These are phyloP conservation scores for Steccherinum ochraceum DNA, from an alignment of 768 basidiomycete genomes.

Conservation along the genomic window DNA sequence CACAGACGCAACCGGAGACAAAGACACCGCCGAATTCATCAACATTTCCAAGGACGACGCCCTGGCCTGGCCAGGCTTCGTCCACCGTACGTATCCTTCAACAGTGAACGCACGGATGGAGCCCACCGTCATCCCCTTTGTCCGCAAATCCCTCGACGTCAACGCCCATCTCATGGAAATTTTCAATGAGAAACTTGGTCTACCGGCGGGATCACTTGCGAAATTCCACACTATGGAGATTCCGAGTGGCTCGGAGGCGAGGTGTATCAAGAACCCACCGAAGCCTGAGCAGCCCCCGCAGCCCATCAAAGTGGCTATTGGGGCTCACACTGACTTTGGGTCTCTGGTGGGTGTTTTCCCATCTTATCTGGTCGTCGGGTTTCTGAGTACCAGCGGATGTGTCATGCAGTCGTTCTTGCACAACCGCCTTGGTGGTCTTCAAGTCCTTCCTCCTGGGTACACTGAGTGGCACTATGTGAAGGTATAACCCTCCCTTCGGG, in stretches of 20 bases:
- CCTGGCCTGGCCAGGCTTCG: conserved; percentile 20
- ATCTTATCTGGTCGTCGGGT: neutral
- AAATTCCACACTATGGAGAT: conserved; percentile 20
- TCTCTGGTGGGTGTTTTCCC: conserved; percentile 22
- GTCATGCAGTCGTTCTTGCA: conserved; percentile 51
- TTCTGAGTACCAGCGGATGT: neutral
- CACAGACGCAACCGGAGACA: conserved; percentile 23
- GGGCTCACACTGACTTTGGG: conserved; percentile 32
- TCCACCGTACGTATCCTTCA: conserved; percentile 25
- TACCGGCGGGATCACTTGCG: conserved; percentile 21
- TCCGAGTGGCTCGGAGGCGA: conserved; percentile 25
- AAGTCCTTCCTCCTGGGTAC: conserved; percentile 54
- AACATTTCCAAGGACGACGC: conserved; percentile 30
- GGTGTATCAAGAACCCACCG: conserved; percentile 28
- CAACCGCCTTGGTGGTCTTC: conserved; percentile 62
- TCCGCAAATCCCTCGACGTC: conserved; percentile 21
- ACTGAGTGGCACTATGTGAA: conserved; percentile 64
- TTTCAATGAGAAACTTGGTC: conserved; percentile 23
- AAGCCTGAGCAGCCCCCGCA: conserved; percentile 10
- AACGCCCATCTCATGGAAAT: conserved; percentile 21
- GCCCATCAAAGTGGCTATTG: conserved; percentile 24
- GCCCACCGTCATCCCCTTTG: conserved; percentile 18
- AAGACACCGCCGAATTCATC: conserved; percentile 27
- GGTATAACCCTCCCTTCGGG: conserved; percentile 23
- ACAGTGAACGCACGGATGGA: conserved; percentile 23